A percentile compares a stretch with the other conserved stretches of the same genome.
Evolutionary conservation across 192 early-diverging fungal species (phyloP).

Genomic region (Backusella sp.): DNA sequence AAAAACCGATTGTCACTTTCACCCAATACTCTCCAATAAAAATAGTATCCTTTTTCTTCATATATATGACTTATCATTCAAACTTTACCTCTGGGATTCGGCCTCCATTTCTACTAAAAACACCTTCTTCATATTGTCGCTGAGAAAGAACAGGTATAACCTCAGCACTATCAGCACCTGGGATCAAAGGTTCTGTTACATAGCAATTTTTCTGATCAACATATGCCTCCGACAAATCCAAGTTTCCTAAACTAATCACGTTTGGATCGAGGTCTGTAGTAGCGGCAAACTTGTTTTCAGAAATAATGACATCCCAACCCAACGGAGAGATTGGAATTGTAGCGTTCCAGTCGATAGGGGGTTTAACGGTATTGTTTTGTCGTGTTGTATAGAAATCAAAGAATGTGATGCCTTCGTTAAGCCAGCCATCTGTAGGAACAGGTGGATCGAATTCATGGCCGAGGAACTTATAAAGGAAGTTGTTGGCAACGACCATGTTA

Average conservation of each 20-base stretch:
- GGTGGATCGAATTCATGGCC: constrained; percentile 8
- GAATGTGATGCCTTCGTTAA: constrained; percentile 29
- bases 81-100: constrained; percentile 20
- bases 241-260: constrained; percentile 28
- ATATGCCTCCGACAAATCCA: constrained; percentile 2
- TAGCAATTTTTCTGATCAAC: constrained; percentile 24
- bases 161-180: neutral
- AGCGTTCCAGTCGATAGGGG: constrained; percentile 21
- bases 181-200: constrained; percentile 19
- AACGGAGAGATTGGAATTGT: constrained; percentile 13
- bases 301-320: neutral
- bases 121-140: neutral
- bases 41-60: neutral
- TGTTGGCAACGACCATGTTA: constrained; percentile 25
- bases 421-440: constrained; percentile 19
- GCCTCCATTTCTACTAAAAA: neutral
- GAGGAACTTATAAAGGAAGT: constrained; percentile 27
- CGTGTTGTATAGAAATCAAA: constrained; percentile 31
- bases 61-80: neutral
- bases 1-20: too few relatives aligned
- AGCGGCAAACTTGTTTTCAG: constrained; percentile 23
- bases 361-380: constrained; percentile 20
- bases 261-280: constrained; percentile 22
- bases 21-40: too few relatives aligned
- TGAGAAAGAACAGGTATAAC: constrained; percentile 25